Evolutionary conservation across 768 basidiomycete species (phyloP), one percentile per base, ranked within the genome.

Genomic region (Lepiota venenata): DNA sequence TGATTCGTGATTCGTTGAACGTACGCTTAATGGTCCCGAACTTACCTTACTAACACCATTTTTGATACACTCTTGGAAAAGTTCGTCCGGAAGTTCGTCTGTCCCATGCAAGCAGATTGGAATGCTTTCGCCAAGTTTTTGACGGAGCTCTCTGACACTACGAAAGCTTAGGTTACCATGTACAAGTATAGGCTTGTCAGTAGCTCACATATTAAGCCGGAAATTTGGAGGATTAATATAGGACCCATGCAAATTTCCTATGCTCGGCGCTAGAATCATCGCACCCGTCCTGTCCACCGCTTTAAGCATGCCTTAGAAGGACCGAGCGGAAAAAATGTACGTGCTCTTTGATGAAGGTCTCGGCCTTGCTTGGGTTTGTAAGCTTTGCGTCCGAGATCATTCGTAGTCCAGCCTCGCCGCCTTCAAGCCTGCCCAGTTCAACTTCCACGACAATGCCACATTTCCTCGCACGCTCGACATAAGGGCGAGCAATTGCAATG

Each of bases 321-420:
- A 47, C 16, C 11, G 39, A 29, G 7, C 4, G 20, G n/a, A n/a
- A n/a, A n/a, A 35, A 8, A 18, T 37, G 36, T 7, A 57, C 61
- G 46, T 52, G 71, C 76, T 69, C 73, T 41, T 64, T 62, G 58
- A 79, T 76, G 58, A 77, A 79, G 2, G 63, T 56, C 25, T 69
- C 65, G 0, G 76, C 76, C 60, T 76, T 78, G 36, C 59, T 61
- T 0, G 75, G 71, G 40, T 75, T 64, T 2, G 77, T 78, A 47
- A 77, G 70, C 59, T 76, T 77, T n/a, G 75, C 71, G 50, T 76
- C 75, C 2, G 72, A 74, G 15, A 77, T 77, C 63, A 71, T 71
- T 11, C 76, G 64, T 32, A 79, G 65, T 16, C 77, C 76, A n/a
- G 75, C 76, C 56, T 78, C 75, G 3, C 76, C 76, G 2, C 77